These are phyloP conservation scores for Datura wrightii DNA, from an alignment of 257 asterid species.

Conservation along the genomic window DNA sequence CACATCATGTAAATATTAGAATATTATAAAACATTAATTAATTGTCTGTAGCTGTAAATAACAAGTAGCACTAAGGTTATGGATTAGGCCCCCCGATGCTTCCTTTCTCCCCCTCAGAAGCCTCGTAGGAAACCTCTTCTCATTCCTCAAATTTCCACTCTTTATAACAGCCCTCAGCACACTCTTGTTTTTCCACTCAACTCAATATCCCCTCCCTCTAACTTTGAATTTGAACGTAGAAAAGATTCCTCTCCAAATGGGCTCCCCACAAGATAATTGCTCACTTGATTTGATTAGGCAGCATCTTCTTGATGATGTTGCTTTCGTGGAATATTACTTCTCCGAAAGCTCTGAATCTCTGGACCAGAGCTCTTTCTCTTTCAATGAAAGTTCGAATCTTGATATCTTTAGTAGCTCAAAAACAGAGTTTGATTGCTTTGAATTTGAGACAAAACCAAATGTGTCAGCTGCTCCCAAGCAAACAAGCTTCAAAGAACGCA, in stretches of 20 bases:
- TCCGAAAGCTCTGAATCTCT: conserved; percentile 40
- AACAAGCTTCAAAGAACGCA: conserved; percentile 45
- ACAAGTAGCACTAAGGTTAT: neutral
- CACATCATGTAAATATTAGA: neutral
- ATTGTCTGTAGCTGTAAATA: neutral
- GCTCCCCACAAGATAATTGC: conserved; percentile 54
- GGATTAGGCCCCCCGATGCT: conserved; percentile 32
- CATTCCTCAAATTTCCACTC: conserved; percentile 25
- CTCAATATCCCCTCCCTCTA: neutral
- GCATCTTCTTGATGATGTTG: conserved; percentile 69
- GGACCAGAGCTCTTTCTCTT: conserved; percentile 26
- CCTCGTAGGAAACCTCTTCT: conserved; percentile 45
- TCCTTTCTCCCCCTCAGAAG: conserved; percentile 50
- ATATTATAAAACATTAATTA: neutral
- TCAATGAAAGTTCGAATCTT: conserved; percentile 8
- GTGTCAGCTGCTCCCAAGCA: neutral
- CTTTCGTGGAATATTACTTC: conserved; percentile 54
- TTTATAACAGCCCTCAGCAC: conserved; percentile 45
- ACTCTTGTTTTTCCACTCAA: conserved; percentile 49
- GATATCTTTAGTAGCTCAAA: neutral
- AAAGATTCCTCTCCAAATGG: conserved; percentile 39
- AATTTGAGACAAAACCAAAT: conserved; percentile 49
- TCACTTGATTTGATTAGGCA: conserved; percentile 77
- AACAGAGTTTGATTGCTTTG: conserved; percentile 30
- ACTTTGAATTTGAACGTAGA: neutral